Evolutionary conservation across 2,329 filamentous ascomycete genomes (phyloP), one percentile per base, ranked within the genome.

Genomic region (Aspergillus pseudoterreus): DNA sequence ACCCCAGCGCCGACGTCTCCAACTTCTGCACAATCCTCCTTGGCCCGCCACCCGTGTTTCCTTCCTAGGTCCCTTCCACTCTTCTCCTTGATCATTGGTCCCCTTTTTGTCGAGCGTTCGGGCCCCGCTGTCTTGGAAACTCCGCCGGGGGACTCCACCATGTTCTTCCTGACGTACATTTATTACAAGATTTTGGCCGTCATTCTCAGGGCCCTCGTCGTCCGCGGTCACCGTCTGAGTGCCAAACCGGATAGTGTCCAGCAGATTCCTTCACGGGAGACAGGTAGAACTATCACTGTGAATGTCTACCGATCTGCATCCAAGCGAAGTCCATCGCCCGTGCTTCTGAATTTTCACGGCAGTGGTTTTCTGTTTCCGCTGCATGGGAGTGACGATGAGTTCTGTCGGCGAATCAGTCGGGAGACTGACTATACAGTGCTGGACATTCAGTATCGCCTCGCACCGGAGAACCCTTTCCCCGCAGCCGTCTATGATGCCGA

Each of bases 401-500:
- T 63, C 43, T 69, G 63, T 52, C 61, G 60, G 3, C 52, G 50
- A 24, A 47, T 69, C 17, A 63, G 60, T 43, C 51, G 49, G 1
- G 48, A 61, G 33, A 64, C 66, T 15, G 58, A 56, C 11, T 64
- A 66, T 46, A 67, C 64, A 3, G 68, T 74, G 21, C 49, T 74
- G 5, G 71, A 76, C 54, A 59, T 68, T 12, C 58, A 64, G 17
- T 76, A 76, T 54, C 68, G 71, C 6, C 63, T 73, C 12, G 69
- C 67, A 4, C 72, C 73, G 4, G 72, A 75, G 47, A 36, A 69
- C 44, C 67, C 69, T 2, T 76, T 72, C 52, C 73, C 73, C 9
- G 69, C 70, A 4, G 65, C 71, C 0, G 53, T 73, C 24, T 60
- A 75, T 32, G 71, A 75, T 51, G 69, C 64, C n/a, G 70, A 72